Evolutionary conservation across 2,329 filamentous ascomycete species (phyloP).

Genomic region (Tolypocladium nubicola): DNA sequence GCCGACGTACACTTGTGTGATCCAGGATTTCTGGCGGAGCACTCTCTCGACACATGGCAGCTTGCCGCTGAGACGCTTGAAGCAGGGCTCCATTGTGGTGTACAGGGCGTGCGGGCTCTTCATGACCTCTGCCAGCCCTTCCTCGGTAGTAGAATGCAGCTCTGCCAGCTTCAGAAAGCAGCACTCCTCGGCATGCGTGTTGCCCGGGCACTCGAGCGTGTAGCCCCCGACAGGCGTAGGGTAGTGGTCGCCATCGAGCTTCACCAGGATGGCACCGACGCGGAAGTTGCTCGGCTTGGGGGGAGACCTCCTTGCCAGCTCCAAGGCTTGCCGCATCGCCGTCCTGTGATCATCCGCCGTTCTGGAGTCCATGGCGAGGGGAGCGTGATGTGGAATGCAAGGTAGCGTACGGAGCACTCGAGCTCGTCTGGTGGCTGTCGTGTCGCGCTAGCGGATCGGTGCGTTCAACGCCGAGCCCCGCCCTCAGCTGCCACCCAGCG

Average conservation of each 20-base stretch:
- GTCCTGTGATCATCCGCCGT: conserved; percentile 30
- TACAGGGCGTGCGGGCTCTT: conserved; percentile 48
- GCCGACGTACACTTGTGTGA: conserved; percentile 75
- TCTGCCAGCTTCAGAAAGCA: conserved; percentile 66
- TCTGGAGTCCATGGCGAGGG: conserved; percentile 11
- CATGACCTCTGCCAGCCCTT: conserved; percentile 35
- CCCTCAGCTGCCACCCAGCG: not conserved
- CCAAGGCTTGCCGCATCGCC: conserved; percentile 60
- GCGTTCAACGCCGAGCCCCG: conserved; percentile 1
- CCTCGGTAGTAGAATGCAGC: conserved; percentile 38
- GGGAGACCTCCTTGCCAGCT: conserved; percentile 67
- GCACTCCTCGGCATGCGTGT: conserved; percentile 94
- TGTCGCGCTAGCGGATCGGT: not conserved
- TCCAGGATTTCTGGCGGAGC: conserved; percentile 46
- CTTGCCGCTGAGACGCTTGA: conserved; percentile 63
- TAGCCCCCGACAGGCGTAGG: conserved; percentile 70
- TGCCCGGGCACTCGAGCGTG: conserved; percentile 81
- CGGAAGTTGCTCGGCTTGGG: conserved; percentile 87
- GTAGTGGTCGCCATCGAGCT: conserved; percentile 32
- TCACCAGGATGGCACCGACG: conserved; percentile 81
- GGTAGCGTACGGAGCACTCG: not conserved
- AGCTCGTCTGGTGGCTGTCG: not conserved
- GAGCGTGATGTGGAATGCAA: not conserved
- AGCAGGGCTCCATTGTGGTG: conserved; percentile 88
- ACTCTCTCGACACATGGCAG: conserved; percentile 72